Evolutionary conservation across 1,139 yeast genomes (phyloP).

Genomic region (Suhomyces kunorum): DNA sequence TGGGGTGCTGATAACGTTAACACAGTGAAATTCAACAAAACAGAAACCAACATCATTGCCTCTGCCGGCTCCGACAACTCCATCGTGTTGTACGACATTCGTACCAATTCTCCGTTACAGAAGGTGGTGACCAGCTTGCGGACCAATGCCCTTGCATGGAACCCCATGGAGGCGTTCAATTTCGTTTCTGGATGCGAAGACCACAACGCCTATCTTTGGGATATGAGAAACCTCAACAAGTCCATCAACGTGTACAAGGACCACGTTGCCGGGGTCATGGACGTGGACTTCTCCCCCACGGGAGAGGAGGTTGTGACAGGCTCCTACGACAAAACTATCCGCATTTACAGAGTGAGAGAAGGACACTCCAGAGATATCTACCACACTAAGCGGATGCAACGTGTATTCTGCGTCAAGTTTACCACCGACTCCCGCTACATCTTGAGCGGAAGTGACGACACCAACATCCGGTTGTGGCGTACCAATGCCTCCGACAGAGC

Average conservation of each 20-base stretch:
- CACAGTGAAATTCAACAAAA: conserved; percentile 81
- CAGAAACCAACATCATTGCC: conserved; percentile 87
- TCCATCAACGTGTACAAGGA: conserved; percentile 87
- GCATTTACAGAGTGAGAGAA: conserved; percentile 71
- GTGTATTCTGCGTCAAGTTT: conserved; percentile 78
- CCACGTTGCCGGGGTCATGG: conserved; percentile 95
- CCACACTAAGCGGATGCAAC: conserved; percentile 97
- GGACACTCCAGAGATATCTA: conserved; percentile 96
- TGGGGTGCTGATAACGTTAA: conserved; percentile 97
- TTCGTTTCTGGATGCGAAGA: conserved; percentile 94
- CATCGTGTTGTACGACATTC: conserved; percentile 82
- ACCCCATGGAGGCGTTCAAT: conserved; percentile 95
- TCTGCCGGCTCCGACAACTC: conserved; percentile 93
- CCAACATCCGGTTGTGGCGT: conserved; percentile 93
- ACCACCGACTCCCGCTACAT: conserved; percentile 89
- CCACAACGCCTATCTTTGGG: conserved; percentile 92
- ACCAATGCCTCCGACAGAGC: conserved; percentile 82
- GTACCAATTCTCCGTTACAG: conserved; percentile 93
- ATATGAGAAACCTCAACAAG: conserved; percentile 85
- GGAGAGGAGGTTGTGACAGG: conserved; percentile 97
- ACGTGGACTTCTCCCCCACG: conserved; percentile 92
- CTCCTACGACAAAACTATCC: conserved; percentile 88
- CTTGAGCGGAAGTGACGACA: conserved; percentile 92
- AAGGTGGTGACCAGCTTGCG: conserved; percentile 81
- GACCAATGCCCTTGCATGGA: conserved; percentile 89